Conservation (phyloP, 1,284 basidiomycete species). For the Schizophyllum amplum region DNA sequence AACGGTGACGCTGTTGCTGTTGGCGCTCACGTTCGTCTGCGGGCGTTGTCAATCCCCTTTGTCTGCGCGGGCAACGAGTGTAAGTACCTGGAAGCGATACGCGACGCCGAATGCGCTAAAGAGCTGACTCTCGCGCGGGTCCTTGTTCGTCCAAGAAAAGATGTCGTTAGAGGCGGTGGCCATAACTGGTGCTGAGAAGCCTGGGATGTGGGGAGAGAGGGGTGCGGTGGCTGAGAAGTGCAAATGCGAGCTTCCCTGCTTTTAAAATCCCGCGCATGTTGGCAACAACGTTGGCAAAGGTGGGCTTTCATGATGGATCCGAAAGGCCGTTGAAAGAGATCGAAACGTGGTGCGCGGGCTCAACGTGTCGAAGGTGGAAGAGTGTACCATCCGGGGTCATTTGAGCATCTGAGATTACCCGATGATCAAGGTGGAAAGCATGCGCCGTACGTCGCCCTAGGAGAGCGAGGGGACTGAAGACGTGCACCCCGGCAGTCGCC, state of each 20-base stretch:
- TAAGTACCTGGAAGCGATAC: constrained; percentile 67
- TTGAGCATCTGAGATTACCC: neutral
- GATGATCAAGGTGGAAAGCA: neutral
- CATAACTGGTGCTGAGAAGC: neutral
- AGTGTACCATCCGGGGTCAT: neutral
- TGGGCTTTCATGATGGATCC: neutral
- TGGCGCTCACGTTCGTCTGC: constrained; percentile 49
- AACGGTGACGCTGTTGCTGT: constrained; percentile 63
- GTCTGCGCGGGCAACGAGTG: neutral
- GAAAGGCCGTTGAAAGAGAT: neutral
- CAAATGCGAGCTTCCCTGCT: neutral
- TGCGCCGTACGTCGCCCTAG: neutral
- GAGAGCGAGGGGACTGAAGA: neutral
- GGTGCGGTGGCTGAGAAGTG: neutral
- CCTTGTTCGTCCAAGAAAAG: constrained; percentile 78
- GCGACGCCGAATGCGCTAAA: constrained; percentile 74
- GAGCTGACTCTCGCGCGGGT: constrained; percentile 72
- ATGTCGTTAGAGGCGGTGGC: constrained; percentile 47
- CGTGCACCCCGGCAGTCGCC: neutral
- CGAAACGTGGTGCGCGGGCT: neutral
- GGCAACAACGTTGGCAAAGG: neutral
- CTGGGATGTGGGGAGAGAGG: neutral
- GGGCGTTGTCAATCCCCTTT: neutral
- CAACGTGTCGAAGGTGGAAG: neutral
- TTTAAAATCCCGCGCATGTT: neutral